Evolutionary conservation across 495 filamentous ascomycete species (phyloP), one percentile per base, ranked within the genome.

Genomic region (Penicillium bialowiezense): DNA sequence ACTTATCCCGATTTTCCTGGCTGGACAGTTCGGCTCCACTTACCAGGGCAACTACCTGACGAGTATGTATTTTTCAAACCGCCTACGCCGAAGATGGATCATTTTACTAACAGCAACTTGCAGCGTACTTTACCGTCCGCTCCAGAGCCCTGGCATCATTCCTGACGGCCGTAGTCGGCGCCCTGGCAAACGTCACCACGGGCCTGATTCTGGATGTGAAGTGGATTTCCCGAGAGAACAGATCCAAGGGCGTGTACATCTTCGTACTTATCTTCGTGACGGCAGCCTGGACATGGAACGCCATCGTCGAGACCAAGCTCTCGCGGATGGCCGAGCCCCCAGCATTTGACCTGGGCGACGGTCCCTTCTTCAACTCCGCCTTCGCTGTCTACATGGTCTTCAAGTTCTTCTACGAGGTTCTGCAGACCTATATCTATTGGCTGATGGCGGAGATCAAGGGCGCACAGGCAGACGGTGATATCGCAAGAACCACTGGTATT

Each of bases 21-120:
- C 77, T 0, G 75, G 73, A 40, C 74, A 76, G 37, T 83, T 78
- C 70, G 79, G 80, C 41, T 48, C 58, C 5, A 78, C 79, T 3
- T 82, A 84, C 36, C 63, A 76, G 26, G 72, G 75, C n/a, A 82
- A 80, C 51, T 83, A 81, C 59, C 67, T 81, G 52, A 76, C 78
- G 14, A 55, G 56, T 55, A 52, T 32, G 36, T 1, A 0, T 12
- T 32, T n/a, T 31, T 5, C 12, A 9, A 2, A 17, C 32, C 2
- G 13, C 4, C 1, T 21, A 31, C 1, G 5, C 12, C 10, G n/a
- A 14, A 19, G 0, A 7, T 12, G 0, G 26, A 17, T 5, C 0
- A 6, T 13, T 0, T 13, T 8, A 4, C 37, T 52, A 20, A 52
- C 37, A 9, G 14, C n/a, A 1, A 8, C 14, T 1, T 15, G 5